A percentile compares a stretch with the other conserved stretches of the same genome.
Conservation (phyloP, 441 rosid species). For the Daphne laureola region DNA sequence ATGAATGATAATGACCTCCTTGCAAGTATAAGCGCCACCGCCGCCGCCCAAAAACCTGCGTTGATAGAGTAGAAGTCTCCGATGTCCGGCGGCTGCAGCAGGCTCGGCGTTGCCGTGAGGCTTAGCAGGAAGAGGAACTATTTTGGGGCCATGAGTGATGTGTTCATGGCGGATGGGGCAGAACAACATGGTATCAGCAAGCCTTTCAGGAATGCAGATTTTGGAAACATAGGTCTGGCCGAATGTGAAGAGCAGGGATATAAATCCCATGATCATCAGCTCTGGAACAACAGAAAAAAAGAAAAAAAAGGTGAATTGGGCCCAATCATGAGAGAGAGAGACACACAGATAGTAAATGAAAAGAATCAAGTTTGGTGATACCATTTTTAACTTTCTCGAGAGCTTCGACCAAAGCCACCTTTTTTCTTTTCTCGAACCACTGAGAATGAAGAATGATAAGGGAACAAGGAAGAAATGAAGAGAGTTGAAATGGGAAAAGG, state of each 20-base stretch:
- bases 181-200: constrained; percentile 71
- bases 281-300: constrained; percentile 37
- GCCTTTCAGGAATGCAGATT: constrained; percentile 43
- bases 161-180: constrained; percentile 26
- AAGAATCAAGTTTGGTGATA: constrained; percentile 8
- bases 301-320: not conserved
- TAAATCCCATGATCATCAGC: constrained; percentile 95
- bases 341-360: not conserved
- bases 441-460: constrained; percentile 11
- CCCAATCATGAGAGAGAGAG: not conserved
- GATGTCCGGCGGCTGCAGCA: constrained; percentile 16
- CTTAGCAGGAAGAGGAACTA: too few species aligned
- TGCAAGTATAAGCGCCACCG: constrained; percentile 14
- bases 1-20: constrained; percentile 23
- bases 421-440: constrained; percentile 45
- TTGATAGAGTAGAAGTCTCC: constrained; percentile 33
- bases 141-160: too few species aligned
- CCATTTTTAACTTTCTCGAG: constrained; percentile 80
- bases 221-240: constrained; percentile 64
- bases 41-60: constrained; percentile 53
- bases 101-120: not conserved
- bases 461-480: too few species aligned
- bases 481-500: not conserved
- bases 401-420: constrained; percentile 72
- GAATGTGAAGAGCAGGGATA: constrained; percentile 72